Conservation (phyloP, 257 asterid genomes). For the Solanum piurae region DNA sequence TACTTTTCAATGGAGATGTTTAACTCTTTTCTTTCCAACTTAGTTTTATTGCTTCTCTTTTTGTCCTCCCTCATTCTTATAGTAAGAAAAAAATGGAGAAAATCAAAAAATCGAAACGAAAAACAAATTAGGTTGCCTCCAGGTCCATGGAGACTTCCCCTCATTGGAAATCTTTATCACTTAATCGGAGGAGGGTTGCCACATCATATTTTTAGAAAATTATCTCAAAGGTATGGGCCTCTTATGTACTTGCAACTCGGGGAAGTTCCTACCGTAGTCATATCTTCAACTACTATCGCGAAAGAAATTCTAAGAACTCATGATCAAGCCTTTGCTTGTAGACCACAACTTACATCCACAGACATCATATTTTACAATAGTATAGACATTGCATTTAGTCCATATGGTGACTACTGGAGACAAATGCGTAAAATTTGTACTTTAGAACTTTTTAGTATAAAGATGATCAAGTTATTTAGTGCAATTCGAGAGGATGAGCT, state of each 20-base stretch:
- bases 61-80: background rate
- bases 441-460: slow-evolving; percentile 5
- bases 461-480: background rate
- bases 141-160: background rate
- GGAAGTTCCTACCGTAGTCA: background rate
- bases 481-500: background rate
- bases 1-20: background rate
- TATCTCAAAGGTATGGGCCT: too few species aligned
- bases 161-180: background rate
- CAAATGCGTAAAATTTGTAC: slow-evolving; percentile 19
- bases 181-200: background rate
- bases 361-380: background rate
- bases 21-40: too few species aligned
- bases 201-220: background rate
- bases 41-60: background rate
- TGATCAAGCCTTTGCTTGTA: background rate
- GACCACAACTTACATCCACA: background rate
- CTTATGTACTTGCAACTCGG: background rate
- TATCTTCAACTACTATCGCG: slow-evolving; percentile 12
- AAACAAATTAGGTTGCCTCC: background rate
- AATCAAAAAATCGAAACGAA: too few species aligned
- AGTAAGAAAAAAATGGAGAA: too few species aligned
- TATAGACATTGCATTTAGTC: background rate
- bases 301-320: background rate
- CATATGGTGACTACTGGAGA: slow-evolving; percentile 9